These are phyloP conservation scores for Meyerozyma athensensis DNA, from an alignment of 1,139 yeast genomes.

Conservation along the genomic window DNA sequence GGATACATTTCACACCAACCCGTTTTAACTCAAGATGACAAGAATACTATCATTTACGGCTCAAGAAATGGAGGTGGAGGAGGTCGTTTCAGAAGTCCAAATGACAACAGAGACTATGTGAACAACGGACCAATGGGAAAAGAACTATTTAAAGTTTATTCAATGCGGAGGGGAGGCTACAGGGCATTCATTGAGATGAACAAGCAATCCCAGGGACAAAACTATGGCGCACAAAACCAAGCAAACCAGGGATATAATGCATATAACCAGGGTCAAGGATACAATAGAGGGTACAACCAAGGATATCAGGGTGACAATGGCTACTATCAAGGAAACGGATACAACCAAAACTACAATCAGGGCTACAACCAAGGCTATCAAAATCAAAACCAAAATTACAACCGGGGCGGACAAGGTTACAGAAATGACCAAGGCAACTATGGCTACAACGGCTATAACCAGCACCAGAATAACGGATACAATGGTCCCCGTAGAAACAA, in stretches of 20 bases:
- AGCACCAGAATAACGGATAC: slow-evolving; percentile 6
- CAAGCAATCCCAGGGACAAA: slow-evolving; percentile 10
- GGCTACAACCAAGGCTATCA: slow-evolving; percentile 9
- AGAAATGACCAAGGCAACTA: slow-evolving; percentile 7
- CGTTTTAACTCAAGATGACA: slow-evolving; percentile 66
- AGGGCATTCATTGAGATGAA: slow-evolving; percentile 23
- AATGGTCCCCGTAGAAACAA: slow-evolving; percentile 2
- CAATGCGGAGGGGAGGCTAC: slow-evolving; percentile 41
- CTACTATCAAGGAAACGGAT: slow-evolving; percentile 7
- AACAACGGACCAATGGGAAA: slow-evolving; percentile 41
- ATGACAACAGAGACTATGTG: slow-evolving; percentile 34
- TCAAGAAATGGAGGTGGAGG: slow-evolving; percentile 23
- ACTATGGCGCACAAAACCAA: slow-evolving; percentile 6
- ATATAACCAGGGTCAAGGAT: slow-evolving; percentile 7
- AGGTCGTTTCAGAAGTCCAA: slow-evolving; percentile 28
- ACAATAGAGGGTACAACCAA: slow-evolving; percentile 8
- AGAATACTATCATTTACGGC: slow-evolving; percentile 52
- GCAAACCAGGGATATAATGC: slow-evolving; percentile 11
- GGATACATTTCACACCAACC: slow-evolving; percentile 66
- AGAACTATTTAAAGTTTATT: slow-evolving; percentile 27
- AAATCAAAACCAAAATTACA: slow-evolving; percentile 7
- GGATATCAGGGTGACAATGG: slow-evolving; percentile 7
- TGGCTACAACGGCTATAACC: slow-evolving; percentile 8
- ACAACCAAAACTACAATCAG: slow-evolving; percentile 8
- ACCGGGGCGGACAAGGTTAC: too few relatives aligned